These are phyloP conservation scores for Agaricus blazei DNA, from an alignment of 768 basidiomycete genomes.

Conservation along the genomic window DNA sequence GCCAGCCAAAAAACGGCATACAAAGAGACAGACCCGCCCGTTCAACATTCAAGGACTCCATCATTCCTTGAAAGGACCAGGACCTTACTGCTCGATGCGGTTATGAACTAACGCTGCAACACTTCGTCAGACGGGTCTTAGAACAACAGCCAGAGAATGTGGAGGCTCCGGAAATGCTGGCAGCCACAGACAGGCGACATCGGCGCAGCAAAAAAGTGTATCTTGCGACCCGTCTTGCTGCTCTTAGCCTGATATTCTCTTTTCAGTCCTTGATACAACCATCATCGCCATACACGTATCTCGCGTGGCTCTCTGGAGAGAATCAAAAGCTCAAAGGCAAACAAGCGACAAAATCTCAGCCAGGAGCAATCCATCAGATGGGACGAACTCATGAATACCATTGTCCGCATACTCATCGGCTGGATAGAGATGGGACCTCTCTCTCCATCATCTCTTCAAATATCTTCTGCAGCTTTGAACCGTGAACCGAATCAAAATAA, in stretches of 20 bases:
- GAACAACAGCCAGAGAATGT: constrained; percentile 57
- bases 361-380: constrained; percentile 33
- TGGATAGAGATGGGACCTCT: constrained; percentile 91
- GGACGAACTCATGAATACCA: constrained; percentile 59
- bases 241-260: constrained; percentile 12
- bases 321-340: constrained; percentile 71
- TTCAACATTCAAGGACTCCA: constrained; percentile 20
- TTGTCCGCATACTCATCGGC: constrained; percentile 74
- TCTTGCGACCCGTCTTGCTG: neutral
- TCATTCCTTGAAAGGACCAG: constrained; percentile 44
- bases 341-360: constrained; percentile 38
- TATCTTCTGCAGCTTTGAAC: constrained; percentile 56
- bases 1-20: too few species aligned
- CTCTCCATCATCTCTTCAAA: constrained; percentile 46
- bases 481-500: constrained; percentile 63
- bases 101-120: neutral
- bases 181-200: constrained; percentile 81
- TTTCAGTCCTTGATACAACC: constrained; percentile 53
- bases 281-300: constrained; percentile 27
- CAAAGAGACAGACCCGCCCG: too few species aligned
- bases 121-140: constrained; percentile 30
- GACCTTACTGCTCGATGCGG: constrained; percentile 80
- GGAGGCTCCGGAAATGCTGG: constrained; percentile 29
- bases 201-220: constrained; percentile 26
- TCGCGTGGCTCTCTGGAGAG: constrained; percentile 78